Evolutionary conservation across 495 filamentous ascomycete species (phyloP).

Genomic region (Penicillium daleae): DNA sequence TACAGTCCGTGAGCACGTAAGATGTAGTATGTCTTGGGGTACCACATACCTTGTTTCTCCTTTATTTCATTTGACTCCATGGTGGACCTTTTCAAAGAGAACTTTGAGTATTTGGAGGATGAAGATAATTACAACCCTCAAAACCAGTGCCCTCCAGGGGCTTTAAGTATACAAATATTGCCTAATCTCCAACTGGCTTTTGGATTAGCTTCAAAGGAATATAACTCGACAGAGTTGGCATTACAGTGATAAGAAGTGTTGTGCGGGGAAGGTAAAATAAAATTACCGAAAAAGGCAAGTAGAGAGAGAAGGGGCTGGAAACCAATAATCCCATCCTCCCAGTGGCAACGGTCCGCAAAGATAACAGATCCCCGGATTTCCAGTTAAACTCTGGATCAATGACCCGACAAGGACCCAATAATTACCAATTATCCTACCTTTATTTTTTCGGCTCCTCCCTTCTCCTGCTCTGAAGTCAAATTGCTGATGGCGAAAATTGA

Average conservation of each 20-base stretch:
- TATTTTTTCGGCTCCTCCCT: too few species aligned
- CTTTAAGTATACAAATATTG: background rate
- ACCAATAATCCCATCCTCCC: background rate
- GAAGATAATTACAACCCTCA: background rate
- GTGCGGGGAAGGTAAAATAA: conserved; percentile 19
- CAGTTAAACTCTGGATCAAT: background rate
- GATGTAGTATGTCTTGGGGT: background rate
- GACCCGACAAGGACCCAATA: background rate
- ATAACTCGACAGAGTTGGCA: background rate
- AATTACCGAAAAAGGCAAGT: conserved; percentile 14
- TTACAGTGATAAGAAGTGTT: conserved; percentile 6
- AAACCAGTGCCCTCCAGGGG: background rate
- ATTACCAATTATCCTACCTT: background rate
- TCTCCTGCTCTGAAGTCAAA: background rate
- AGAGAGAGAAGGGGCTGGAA: conserved; percentile 4
- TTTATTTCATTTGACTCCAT: conserved; percentile 5
- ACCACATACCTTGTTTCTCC: background rate
- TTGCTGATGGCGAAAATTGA: background rate
- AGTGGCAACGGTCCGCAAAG: conserved; percentile 1
- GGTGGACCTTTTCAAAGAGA: background rate
- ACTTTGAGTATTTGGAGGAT: background rate
- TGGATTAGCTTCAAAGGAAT: background rate
- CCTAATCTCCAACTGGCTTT: background rate
- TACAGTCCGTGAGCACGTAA: too few species aligned
- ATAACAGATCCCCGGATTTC: conserved; percentile 13